Evolutionary conservation across 805 yeast species (phyloP), one percentile per base, ranked within the genome.

Genomic region (Wickerhamomyces bovis): DNA sequence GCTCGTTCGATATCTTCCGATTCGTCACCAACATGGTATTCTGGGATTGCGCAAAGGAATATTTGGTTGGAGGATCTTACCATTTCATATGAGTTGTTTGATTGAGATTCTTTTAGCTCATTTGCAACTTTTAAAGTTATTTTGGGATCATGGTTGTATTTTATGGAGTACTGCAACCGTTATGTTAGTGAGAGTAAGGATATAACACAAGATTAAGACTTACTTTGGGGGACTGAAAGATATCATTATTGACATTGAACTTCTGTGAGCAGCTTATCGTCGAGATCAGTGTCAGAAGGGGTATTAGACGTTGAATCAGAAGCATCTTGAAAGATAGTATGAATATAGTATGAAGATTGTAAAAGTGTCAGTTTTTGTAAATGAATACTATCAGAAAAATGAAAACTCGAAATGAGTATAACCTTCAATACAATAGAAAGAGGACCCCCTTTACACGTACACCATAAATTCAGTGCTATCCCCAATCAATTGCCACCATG

Each of bases 11-110:
- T 15, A 3, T 22, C 45, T 3, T 38, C 18, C 12, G 36, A 13
- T 11, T 43, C 39, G 12, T 26, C 44, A 7, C 36, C 42, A 1
- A 38, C 42, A 2, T 8, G 9, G 11, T 5, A 7, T 3, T 23
- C 19, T 9, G 18, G 10, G 23, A 53, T 19, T 16, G 48, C 45
- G 33, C 60, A 56, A 6, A 55, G 44, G 31, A 47, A 52, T 12
- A 45, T 43, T n/a, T 22, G 12, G 15, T 23, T 9, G 23, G 18
- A 2, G 3, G 25, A 10, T 26, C 10, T n/a, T 43, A 21, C 20
- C n/a, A 40, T 6, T 20, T 39, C 36, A n/a, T 1, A 23, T 19
- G 38, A 49, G n/a, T 28, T 44, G 3, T 3, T 33, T 7, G n/a
- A 9, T 18, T 26, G 6, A 12, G 20, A 15, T n/a, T 36, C 16